Conservation (phyloP, 352 stramenopile species). For the Pythium plurisporium region DNA sequence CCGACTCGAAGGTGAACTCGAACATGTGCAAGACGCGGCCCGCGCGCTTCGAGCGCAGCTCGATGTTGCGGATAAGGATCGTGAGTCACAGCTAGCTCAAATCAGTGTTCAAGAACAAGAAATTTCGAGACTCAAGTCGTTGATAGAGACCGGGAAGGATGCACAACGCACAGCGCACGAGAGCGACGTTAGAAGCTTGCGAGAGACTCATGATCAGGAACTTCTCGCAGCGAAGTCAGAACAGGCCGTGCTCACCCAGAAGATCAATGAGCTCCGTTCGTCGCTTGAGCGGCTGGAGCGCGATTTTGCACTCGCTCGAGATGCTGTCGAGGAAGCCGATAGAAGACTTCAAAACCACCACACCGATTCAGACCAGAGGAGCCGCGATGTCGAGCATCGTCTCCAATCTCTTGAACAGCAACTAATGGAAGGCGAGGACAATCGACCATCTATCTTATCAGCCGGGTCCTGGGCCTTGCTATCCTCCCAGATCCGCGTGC, state of each 20-base stretch:
- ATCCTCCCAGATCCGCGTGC: constrained; percentile 15
- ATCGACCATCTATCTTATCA: not conserved
- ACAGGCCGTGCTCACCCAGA: not conserved
- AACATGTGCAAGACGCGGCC: not conserved
- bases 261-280: not conserved
- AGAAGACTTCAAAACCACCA: no score
- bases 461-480: constrained; percentile 17
- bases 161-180: not conserved
- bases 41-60: not conserved
- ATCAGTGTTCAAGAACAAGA: not conserved
- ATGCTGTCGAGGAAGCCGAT: not conserved
- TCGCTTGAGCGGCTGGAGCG: not conserved
- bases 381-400: not conserved
- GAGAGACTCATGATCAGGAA: not conserved
- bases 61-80: not conserved
- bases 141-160: not conserved
- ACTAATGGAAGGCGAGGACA: constrained; percentile 10
- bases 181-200: constrained; percentile 1
- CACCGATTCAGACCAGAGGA: no score
- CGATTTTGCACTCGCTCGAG: not conserved
- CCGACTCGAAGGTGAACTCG: not conserved
- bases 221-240: not conserved
- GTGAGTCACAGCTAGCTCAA: not conserved
- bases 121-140: not conserved
- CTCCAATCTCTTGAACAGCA: constrained; percentile 6